Percentiles rank a stretch among this genome's conserved stretches.
Evolutionary conservation across 2,329 filamentous ascomycete species (phyloP).

Genomic region (Ilyonectria robusta): DNA sequence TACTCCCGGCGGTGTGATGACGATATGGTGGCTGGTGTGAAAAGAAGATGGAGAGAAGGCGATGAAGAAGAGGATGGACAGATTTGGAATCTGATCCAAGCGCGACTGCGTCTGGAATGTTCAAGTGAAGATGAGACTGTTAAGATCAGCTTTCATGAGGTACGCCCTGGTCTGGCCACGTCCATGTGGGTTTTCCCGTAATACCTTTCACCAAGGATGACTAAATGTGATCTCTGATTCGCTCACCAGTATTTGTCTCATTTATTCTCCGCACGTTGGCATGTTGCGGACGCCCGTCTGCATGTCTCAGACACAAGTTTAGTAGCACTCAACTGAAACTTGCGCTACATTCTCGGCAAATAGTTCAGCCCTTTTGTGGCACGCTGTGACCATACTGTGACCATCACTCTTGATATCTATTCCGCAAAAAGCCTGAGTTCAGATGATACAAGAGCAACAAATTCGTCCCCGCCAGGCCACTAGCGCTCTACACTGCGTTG

Average conservation of each 20-base stretch:
- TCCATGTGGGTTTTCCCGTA: neutral
- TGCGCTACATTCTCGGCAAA: too few species aligned
- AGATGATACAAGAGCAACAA: too few species aligned
- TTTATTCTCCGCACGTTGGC: neutral
- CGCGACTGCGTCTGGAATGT: neutral
- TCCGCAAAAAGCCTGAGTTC: too few species aligned
- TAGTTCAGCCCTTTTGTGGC: too few species aligned
- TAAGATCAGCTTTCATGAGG: neutral
- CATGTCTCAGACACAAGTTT: too few species aligned
- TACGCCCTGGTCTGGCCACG: neutral
- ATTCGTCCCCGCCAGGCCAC: conserved; percentile 30
- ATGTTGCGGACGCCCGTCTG: too few species aligned
- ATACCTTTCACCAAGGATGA: neutral
- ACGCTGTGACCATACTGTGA: too few species aligned
- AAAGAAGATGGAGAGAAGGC: neutral
- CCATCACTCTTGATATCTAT: too few species aligned
- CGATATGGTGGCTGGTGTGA: neutral
- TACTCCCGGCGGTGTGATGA: neutral
- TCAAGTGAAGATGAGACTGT: too few species aligned
- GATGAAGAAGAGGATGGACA: neutral
- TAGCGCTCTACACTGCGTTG: conserved; percentile 27
- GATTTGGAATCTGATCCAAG: neutral
- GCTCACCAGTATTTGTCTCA: neutral
- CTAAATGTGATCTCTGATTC: neutral
- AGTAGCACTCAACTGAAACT: too few species aligned